Percentiles rank a stretch among this genome's conserved stretches.
phyloP scores from a whole-genome alignment of 1,139 yeast genomes.

The Pichia sp. region DNA sequence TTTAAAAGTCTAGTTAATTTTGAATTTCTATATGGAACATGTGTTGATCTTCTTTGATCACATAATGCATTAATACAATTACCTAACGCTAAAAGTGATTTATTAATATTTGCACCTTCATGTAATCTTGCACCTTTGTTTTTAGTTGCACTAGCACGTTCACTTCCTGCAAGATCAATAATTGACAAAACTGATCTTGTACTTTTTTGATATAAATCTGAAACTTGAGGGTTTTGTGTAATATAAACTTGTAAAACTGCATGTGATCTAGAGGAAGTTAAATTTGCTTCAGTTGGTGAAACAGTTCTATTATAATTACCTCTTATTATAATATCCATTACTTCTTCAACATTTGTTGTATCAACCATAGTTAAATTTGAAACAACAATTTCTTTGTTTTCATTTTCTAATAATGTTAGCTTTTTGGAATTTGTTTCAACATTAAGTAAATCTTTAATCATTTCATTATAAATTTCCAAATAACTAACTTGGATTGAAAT shows the following conservation, averaged over 20 bases:
- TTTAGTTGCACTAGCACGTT: constrained; percentile 83
- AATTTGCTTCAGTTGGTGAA: constrained; percentile 87
- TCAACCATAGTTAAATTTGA: constrained; percentile 63
- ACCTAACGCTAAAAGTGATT: constrained; percentile 80
- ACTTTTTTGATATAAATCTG: constrained; percentile 57
- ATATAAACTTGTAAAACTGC: constrained; percentile 84
- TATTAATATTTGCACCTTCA: constrained; percentile 91
- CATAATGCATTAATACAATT: constrained; percentile 91
- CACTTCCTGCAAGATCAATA: constrained; percentile 92
- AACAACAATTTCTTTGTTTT: constrained; percentile 60
- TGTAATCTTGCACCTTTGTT: constrained; percentile 72
- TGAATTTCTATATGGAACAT: constrained; percentile 87
- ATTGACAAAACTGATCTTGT: constrained; percentile 76
- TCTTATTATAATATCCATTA: constrained; percentile 65
- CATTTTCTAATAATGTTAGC: constrained; percentile 66
- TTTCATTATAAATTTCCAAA: constrained; percentile 86
- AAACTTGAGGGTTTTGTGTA: constrained; percentile 50
- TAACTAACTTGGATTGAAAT: constrained; percentile 66
- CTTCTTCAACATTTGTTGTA: constrained; percentile 64
- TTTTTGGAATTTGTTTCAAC: constrained; percentile 33
- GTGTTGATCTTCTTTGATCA: constrained; percentile 59
- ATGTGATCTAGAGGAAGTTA: constrained; percentile 85
- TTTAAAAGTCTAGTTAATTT: constrained; percentile 79
- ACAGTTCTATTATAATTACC: constrained; percentile 78
- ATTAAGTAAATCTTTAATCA: constrained; percentile 67